These are phyloP conservation scores for Gigaspora rosea DNA, from an alignment of 192 early-diverging fungal species.

Conservation along the genomic window DNA sequence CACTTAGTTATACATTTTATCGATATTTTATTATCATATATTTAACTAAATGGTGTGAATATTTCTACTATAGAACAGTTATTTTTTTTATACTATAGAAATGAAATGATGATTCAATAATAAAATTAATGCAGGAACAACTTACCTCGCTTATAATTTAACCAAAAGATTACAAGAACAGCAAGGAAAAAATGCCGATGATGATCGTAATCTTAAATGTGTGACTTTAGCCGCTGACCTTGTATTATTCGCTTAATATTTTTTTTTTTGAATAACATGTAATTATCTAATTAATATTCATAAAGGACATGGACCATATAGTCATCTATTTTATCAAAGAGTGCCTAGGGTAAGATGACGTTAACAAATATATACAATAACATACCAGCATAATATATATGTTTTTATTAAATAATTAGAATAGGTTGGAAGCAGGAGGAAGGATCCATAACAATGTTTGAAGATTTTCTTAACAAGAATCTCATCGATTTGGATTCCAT, in stretches of 20 bases:
- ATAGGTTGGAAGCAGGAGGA: constrained; percentile 68
- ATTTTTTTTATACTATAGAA: not conserved
- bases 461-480: constrained; percentile 66
- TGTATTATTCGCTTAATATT: constrained; percentile 31
- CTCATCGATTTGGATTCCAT: constrained; percentile 35
- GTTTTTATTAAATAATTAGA: no score
- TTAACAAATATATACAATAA: no score
- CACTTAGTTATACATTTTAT: no score
- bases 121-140: constrained; percentile 59
- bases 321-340: constrained; percentile 84
- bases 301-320: constrained; percentile 82
- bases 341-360: constrained; percentile 46
- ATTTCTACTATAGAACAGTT: no score
- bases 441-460: constrained; percentile 84
- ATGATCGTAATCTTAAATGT: constrained; percentile 71
- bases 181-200: constrained; percentile 80
- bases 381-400: no score
- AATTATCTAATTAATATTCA: not conserved
- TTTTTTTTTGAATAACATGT: not conserved
- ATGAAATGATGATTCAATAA: not conserved
- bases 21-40: no score
- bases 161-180: constrained; percentile 63
- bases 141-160: constrained; percentile 68
- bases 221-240: constrained; percentile 92
- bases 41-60: no score